Evolutionary conservation across 1,284 basidiomycete species (phyloP), one percentile per base, ranked within the genome.

Genomic region (Veloporphyrellus conicus): DNA sequence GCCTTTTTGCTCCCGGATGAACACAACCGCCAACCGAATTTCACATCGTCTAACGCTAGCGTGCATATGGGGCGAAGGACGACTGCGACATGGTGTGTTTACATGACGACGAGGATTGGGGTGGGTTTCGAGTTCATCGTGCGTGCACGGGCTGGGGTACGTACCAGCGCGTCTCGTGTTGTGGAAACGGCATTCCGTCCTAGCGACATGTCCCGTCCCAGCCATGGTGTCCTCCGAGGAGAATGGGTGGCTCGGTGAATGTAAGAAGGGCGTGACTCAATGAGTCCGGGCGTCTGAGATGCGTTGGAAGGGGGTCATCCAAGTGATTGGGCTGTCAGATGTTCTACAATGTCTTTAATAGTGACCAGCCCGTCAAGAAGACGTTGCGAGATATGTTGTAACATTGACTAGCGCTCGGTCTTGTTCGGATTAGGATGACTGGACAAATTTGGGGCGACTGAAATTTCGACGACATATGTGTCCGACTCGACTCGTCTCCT

Each of bases 141-240:
- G 16, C 16, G 32, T 16, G 16, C 11, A 16, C 5, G 6, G 32
- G 32, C n/a, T 33, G 12, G 10, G 27, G 37, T 37, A 34, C 40
- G 43, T 50, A 40, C 19, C n/a, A 25, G 46, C 15, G 29, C 18
- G 10, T 11, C 9, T 23, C 25, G 22, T 9, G 6, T 77, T 33
- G 14, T 28, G 18, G 56, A 82, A 83, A 61, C 68, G 82, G 37
- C 72, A 68, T 22, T 78, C 80, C 7, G 71, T 83, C 47, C 78
- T 77, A 4, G 15, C 12, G 23, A 33, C 28, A 78, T 3, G 70
- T n/a, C n/a, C n/a, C n/a, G 73, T 38, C 71, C 77, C 6, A 81
- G 11, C 14, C 9, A 16, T n/a, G 11, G 76, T 72, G 16, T 84
- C 83, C 61, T 73, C 74, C 31, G 64, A 72, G 31, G 74, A 76